Conservation (phyloP, 805 yeast genomes). For the Saccharomyces kudriavzevii region DNA sequence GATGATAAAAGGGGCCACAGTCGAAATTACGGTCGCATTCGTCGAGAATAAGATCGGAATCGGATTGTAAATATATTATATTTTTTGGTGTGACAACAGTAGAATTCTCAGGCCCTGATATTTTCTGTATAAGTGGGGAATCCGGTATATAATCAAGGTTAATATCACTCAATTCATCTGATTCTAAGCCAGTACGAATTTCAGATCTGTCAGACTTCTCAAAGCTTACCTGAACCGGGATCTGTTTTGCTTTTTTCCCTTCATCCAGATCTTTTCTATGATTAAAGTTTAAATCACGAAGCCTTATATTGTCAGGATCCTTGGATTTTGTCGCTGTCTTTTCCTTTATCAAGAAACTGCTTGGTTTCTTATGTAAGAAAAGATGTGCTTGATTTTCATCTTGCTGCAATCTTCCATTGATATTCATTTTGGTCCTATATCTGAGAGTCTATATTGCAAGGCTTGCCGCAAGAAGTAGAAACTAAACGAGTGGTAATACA, state of each 20-base stretch:
- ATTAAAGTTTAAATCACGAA: background rate
- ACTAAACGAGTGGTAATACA: background rate
- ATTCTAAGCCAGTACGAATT: background rate
- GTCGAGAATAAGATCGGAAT: conserved; percentile 1
- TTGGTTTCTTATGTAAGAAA: background rate
- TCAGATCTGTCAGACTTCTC: background rate
- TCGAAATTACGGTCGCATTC: conserved; percentile 8
- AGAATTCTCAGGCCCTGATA: background rate
- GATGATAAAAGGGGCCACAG: conserved; percentile 16
- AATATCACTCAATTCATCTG: background rate
- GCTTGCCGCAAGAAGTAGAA: background rate
- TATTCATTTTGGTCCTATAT: background rate
- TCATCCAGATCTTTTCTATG: background rate
- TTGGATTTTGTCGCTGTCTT: background rate
- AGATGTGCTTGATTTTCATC: background rate
- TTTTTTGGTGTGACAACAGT: background rate
- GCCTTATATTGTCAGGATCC: background rate
- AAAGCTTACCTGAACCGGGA: background rate
- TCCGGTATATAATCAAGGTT: conserved; percentile 1
- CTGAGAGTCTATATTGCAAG: background rate
- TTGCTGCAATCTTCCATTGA: background rate
- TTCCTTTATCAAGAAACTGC: background rate
- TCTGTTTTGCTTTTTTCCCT: background rate
- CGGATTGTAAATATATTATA: conserved; percentile 1
- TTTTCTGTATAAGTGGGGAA: conserved; percentile 1